Evolutionary conservation across 345 rosid genomes (phyloP), one percentile per base, ranked within the genome.

Genomic region (Sonneratia alba): DNA sequence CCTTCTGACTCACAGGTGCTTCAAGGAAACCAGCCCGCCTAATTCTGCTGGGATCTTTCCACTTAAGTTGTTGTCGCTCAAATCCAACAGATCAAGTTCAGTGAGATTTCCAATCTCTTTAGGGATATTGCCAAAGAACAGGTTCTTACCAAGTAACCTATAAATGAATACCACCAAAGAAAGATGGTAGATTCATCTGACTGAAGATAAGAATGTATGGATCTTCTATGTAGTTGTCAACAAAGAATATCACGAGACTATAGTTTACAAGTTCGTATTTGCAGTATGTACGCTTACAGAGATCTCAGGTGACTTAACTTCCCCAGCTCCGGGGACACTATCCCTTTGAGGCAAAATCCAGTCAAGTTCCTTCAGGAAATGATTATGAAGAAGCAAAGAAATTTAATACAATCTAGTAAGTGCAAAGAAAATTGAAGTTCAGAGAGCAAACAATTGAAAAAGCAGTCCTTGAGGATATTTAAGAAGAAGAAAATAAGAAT

Each of bases 31-130:
- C 70, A 85, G 71, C 38, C 69, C 75, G 78, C 78, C 77, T 74
- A 90, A 74, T 75, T 87, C 92, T 32, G 43, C 75, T 49, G 98
- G 99, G 83, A 95, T 79, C 38, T 42, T 78, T 78, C 98, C 98
- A 65, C 68, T 76, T 68, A 95, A 79, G 75, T 86, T 79, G 76
- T 92, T 95, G 48, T 85, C 83, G 75, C 91, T 84, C 68, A 90
- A 81, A 79, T 92, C 97, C 84, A 90, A 80, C 19, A 87, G 38
- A 76, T 90, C 85, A 21, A 92, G 77, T 73, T 82, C 81, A 3
- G 70, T 57, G 24, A 95, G 90, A 9, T 70, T 80, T 68, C 87
- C 92, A 68, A 87, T 79, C 77, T 92, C 97, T 67, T 77, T 80
- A 22, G 99, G 96, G 73, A 95, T 87, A 38, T 72, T 53, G 56